Evolutionary conservation across 2,329 filamentous ascomycete species (phyloP).

Genomic region (Epichloe baconii): DNA sequence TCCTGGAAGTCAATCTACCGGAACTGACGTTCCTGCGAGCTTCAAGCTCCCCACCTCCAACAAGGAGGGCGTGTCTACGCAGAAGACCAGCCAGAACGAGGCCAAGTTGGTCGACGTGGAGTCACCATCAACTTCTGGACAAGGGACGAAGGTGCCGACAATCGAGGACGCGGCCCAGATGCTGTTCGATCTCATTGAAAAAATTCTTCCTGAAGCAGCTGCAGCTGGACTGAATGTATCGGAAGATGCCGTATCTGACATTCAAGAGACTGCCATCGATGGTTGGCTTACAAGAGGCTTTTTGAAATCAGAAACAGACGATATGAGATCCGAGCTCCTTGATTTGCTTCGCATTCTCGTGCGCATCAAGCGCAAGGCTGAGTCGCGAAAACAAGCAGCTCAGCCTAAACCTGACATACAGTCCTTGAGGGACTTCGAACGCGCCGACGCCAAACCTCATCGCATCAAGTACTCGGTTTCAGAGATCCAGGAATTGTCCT

Average conservation of each 20-base stretch:
- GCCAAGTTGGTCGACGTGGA: conserved; percentile 5
- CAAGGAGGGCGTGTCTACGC: too few species aligned
- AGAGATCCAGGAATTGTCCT: neutral
- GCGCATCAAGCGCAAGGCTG: conserved; percentile 12
- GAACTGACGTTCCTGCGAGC: neutral
- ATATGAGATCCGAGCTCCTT: conserved; percentile 12
- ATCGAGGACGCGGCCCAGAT: conserved; percentile 10
- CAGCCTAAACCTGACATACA: neutral
- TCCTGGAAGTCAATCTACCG: neutral
- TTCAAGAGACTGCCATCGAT: conserved; percentile 15
- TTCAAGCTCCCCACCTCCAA: neutral
- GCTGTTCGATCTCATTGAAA: conserved; percentile 6
- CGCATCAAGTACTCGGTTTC: conserved; percentile 1
- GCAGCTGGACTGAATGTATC: conserved; percentile 4
- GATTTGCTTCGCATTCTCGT: conserved; percentile 11
- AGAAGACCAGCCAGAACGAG: neutral
- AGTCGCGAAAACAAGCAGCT: conserved; percentile 6
- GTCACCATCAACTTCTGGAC: neutral
- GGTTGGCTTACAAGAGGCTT: conserved; percentile 14
- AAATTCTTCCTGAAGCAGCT: conserved; percentile 8
- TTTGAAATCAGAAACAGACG: conserved; percentile 11
- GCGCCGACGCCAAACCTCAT: neutral
- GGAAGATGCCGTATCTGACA: conserved; percentile 8
- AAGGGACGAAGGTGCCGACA: neutral
- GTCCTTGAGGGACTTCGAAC: neutral